Conservation (phyloP, 1,284 basidiomycete genomes). For the Earliella scabrosa region DNA sequence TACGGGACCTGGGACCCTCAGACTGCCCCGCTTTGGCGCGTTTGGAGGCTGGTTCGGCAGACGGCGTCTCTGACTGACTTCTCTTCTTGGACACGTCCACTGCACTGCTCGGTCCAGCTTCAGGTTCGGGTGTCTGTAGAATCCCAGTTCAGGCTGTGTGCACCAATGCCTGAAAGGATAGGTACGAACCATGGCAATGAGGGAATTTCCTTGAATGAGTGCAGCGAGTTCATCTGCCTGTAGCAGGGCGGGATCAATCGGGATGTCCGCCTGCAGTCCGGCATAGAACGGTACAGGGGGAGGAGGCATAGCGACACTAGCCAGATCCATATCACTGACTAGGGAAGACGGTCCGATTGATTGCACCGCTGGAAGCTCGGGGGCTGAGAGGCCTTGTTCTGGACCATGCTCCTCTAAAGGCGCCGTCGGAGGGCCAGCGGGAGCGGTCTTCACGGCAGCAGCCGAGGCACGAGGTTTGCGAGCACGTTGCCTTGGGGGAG, state of each 20-base stretch:
- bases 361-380: neutral
- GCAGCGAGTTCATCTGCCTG: neutral
- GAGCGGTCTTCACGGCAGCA: neutral
- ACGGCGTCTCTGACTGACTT: slow-evolving; percentile 15
- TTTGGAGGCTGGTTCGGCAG: slow-evolving; percentile 26
- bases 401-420: no score
- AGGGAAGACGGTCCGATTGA: neutral
- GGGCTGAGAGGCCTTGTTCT: neutral
- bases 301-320: neutral
- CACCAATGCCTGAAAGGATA: neutral
- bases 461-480: neutral
- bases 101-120: slow-evolving; percentile 4
- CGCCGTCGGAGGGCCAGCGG: no score
- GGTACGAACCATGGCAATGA: slow-evolving; percentile 21
- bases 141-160: neutral
- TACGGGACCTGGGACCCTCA: slow-evolving; percentile 27
- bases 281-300: neutral
- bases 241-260: slow-evolving; percentile 12
- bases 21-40: slow-evolving; percentile 24
- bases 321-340: neutral
- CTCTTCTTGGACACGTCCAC: slow-evolving; percentile 11
- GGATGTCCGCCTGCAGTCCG: neutral
- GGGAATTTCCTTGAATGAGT: slow-evolving; percentile 3
- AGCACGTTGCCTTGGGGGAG: neutral
- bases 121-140: slow-evolving; percentile 19